Percentiles rank a stretch among this genome's conserved stretches.
These are phyloP conservation scores for Xylariales sp. DNA, from an alignment of 2,329 filamentous ascomycete genomes.

Conservation along the genomic window DNA sequence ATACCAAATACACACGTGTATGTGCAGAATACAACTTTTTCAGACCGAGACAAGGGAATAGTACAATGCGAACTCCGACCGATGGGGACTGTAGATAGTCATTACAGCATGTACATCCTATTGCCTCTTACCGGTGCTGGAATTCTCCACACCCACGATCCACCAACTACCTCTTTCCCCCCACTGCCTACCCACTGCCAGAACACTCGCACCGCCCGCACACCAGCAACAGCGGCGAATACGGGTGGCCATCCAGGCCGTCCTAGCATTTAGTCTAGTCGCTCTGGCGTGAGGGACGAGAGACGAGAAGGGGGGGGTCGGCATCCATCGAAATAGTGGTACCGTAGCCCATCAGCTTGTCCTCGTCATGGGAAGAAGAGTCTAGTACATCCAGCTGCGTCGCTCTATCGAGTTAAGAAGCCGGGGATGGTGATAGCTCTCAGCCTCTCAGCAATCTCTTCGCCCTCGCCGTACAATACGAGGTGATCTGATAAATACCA, in stretches of 20 bases:
- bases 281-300: slow-evolving; percentile 4
- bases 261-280: slow-evolving; percentile 15
- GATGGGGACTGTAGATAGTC: no score
- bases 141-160: slow-evolving; percentile 20
- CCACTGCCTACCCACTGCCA: slow-evolving; percentile 5
- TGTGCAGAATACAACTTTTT: no score
- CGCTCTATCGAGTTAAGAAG: slow-evolving; percentile 20
- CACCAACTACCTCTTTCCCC: slow-evolving; percentile 7
- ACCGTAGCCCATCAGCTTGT: slow-evolving; percentile 10
- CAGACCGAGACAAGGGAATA: no score
- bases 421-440: slow-evolving; percentile 19
- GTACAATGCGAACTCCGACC: no score
- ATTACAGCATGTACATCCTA: neutral
- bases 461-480: slow-evolving; percentile 7
- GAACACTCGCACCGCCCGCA: slow-evolving; percentile 11
- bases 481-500: neutral
- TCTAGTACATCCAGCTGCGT: slow-evolving; percentile 21
- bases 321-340: slow-evolving; percentile 26
- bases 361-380: slow-evolving; percentile 22
- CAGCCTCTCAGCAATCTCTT: slow-evolving; percentile 21
- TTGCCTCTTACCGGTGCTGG: neutral
- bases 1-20: no score
- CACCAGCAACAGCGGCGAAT: slow-evolving; percentile 9
- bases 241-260: slow-evolving; percentile 7
- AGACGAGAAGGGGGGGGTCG: slow-evolving; percentile 23